phyloP scores from a whole-genome alignment of 768 basidiomycete genomes.

The Lentinula edodes region DNA sequence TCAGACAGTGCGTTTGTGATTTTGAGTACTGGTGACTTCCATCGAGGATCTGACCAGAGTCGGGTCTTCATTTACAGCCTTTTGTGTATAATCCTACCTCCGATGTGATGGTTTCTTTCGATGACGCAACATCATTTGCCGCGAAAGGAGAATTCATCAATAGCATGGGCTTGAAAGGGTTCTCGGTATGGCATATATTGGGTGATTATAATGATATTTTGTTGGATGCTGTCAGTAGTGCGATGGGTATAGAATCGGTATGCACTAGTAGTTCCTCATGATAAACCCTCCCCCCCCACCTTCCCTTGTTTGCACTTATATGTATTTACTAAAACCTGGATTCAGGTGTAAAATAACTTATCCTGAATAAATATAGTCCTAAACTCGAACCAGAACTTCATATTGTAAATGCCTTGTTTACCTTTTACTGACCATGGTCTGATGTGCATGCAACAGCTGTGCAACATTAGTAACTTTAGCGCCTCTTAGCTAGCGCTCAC shows the following conservation, averaged over 20 bases:
- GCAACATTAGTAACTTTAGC: too few species aligned
- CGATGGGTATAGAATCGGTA: slow-evolving; percentile 17
- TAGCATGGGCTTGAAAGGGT: slow-evolving; percentile 47
- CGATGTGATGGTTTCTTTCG: slow-evolving; percentile 61
- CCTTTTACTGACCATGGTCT: too few species aligned
- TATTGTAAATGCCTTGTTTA: too few species aligned
- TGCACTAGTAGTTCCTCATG: slow-evolving; percentile 1
- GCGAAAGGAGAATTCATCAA: slow-evolving; percentile 61
- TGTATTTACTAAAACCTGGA: background rate
- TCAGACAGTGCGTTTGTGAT: slow-evolving; percentile 51
- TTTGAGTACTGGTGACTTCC: background rate
- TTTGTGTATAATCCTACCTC: slow-evolving; percentile 55
- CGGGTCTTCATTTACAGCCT: slow-evolving; percentile 34
- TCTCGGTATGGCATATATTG: slow-evolving; percentile 61
- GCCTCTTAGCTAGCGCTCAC: background rate
- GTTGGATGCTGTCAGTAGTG: slow-evolving; percentile 44
- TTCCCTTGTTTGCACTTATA: background rate
- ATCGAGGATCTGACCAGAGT: background rate
- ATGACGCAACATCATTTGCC: slow-evolving; percentile 56
- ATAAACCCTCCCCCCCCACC: background rate
- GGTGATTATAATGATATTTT: slow-evolving; percentile 59
- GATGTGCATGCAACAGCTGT: too few species aligned
- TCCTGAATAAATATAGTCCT: too few species aligned
- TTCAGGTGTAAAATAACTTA: background rate
- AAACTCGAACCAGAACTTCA: too few species aligned